A percentile compares a stretch with the other conserved stretches of the same genome.
Evolutionary conservation across 768 basidiomycete genomes (phyloP).

Genomic region (Suillus plorans): DNA sequence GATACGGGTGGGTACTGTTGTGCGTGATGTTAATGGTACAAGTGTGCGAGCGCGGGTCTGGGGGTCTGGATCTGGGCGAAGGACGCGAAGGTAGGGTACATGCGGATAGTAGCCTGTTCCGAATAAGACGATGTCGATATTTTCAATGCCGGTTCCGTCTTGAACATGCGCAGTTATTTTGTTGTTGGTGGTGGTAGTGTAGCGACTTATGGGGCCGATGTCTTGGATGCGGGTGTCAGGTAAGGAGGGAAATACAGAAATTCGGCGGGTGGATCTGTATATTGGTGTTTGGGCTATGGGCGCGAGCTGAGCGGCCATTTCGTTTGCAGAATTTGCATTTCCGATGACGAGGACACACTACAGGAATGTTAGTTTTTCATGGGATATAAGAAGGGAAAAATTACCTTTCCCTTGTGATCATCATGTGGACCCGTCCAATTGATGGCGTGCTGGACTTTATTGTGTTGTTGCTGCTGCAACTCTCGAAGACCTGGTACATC

Average conservation of each 20-base stretch:
- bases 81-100: constrained; percentile 41
- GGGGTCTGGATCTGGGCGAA: not conserved
- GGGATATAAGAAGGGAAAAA: not conserved
- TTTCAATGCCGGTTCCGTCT: constrained; percentile 38
- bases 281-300: constrained; percentile 39
- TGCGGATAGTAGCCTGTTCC: constrained; percentile 49
- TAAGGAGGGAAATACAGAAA: constrained; percentile 42
- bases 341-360: constrained; percentile 49
- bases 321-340: constrained; percentile 54
- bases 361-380: not conserved
- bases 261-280: constrained; percentile 46
- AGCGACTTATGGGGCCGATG: constrained; percentile 41
- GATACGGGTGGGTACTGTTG: constrained; percentile 36
- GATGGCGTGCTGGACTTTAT: constrained; percentile 42
- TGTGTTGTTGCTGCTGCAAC: constrained; percentile 27
- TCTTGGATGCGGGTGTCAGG: constrained; percentile 43
- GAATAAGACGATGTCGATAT: constrained; percentile 43
- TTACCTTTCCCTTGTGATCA: constrained; percentile 35
- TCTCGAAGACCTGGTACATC: constrained; percentile 41
- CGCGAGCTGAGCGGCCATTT: constrained; percentile 48
- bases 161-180: constrained; percentile 37
- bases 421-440: constrained; percentile 38
- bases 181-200: constrained; percentile 16
- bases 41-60: constrained; percentile 9
- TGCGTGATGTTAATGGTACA: constrained; percentile 28